A percentile compares a stretch with the other conserved stretches of the same genome.
Evolutionary conservation across 2,329 filamentous ascomycete genomes (phyloP).

Genomic region (Aspergillus niger): DNA sequence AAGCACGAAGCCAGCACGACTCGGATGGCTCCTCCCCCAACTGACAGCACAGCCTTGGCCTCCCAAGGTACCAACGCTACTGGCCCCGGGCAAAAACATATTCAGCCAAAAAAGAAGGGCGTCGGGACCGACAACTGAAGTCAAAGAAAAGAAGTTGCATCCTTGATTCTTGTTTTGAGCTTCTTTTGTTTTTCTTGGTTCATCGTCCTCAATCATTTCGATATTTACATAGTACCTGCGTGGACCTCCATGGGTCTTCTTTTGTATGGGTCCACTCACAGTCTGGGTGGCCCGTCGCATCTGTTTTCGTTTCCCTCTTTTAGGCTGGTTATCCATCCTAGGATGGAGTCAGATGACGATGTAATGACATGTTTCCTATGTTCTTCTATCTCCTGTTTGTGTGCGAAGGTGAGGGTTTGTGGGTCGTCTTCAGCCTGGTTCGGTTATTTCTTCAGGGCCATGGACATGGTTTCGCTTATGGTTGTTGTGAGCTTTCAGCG

Average conservation of each 20-base stretch:
- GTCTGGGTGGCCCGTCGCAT: constrained; percentile 9
- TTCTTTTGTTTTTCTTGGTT: constrained; percentile 9
- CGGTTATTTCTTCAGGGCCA: neutral
- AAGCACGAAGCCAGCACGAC: constrained; percentile 61
- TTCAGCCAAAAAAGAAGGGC: constrained; percentile 44
- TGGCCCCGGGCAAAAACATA: constrained; percentile 38
- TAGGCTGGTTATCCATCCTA: constrained; percentile 9
- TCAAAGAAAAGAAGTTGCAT: constrained; percentile 12
- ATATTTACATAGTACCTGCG: constrained; percentile 1
- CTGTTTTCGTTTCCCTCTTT: constrained; percentile 15
- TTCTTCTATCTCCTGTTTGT: constrained; percentile 13
- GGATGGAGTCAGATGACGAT: constrained; percentile 30
- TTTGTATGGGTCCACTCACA: constrained; percentile 1
- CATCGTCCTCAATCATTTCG: constrained; percentile 12
- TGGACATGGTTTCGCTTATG: neutral
- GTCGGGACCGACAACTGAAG: constrained; percentile 36
- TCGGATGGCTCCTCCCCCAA: constrained; percentile 28
- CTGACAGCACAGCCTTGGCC: constrained; percentile 24
- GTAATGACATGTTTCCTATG: constrained; percentile 33
- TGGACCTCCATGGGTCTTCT: neutral
- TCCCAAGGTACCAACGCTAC: constrained; percentile 24
- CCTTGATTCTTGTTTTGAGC: constrained; percentile 2
- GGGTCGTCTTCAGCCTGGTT: constrained; percentile 3
- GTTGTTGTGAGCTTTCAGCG: neutral
- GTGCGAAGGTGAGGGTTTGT: constrained; percentile 1